Conservation (phyloP, 305 asterid genomes). For the Striga hermonthica region DNA sequence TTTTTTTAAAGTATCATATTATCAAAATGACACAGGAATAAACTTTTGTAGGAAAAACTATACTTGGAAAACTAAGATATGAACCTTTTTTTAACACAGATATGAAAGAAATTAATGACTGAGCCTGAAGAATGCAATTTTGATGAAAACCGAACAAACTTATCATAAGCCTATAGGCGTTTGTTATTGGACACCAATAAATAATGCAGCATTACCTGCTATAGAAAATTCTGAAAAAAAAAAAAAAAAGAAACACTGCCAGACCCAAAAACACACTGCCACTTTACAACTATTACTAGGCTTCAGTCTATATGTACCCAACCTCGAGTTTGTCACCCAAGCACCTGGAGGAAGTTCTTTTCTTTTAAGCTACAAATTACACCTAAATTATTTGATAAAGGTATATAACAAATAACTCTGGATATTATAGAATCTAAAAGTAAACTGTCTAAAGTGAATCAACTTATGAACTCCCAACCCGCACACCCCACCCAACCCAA, state of each 20-base stretch:
- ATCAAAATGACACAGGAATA: too few relatives aligned
- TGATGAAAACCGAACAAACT: too few relatives aligned
- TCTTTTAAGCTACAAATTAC: slow-evolving; percentile 5
- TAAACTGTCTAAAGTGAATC: not conserved
- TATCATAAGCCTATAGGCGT: too few relatives aligned
- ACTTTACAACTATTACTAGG: not conserved
- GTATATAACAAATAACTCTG: not conserved
- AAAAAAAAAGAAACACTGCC: too few relatives aligned
- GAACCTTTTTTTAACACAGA: too few relatives aligned
- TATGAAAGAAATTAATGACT: too few relatives aligned
- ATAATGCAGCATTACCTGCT: not conserved
- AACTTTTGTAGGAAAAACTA: too few relatives aligned
- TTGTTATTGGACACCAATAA: not conserved
- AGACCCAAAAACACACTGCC: not conserved
- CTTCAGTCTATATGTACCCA: slow-evolving; percentile 1
- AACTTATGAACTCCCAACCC: slow-evolving; percentile 1
- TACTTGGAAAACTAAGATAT: too few relatives aligned
- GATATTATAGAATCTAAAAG: not conserved
- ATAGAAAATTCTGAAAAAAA: too few relatives aligned
- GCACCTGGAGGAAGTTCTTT: slow-evolving; percentile 12
- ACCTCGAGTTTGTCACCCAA: not conserved
- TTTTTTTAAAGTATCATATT: too few relatives aligned
- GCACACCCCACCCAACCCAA: not conserved
- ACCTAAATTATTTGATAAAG: not conserved
- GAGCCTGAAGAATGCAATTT: too few relatives aligned